Conservation (phyloP, 768 basidiomycete species). For the Steccherinum ochraceum region DNA sequence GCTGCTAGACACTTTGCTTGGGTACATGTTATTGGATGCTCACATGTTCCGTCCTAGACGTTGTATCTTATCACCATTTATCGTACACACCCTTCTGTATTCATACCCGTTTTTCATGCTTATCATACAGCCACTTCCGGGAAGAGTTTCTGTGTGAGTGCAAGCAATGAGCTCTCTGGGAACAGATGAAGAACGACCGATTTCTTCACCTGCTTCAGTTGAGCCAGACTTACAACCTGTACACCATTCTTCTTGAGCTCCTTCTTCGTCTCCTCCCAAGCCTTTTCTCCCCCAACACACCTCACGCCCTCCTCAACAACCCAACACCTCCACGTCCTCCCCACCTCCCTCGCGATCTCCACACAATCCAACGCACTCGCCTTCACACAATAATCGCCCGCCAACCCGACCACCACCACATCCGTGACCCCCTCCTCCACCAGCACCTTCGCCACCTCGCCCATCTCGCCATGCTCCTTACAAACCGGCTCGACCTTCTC, state of each 20-base stretch:
- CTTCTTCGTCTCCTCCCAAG: conserved; percentile 13
- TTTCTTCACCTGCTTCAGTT: conserved; percentile 17
- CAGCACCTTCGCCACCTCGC: conserved; percentile 40
- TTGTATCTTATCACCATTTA: neutral
- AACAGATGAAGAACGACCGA: no score
- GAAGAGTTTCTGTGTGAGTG: neutral
- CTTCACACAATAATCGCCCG: conserved; percentile 76
- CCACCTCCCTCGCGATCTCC: conserved; percentile 9
- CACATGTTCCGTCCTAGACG: neutral
- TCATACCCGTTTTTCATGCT: neutral
- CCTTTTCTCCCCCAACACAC: conserved; percentile 18
- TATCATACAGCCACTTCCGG: neutral
- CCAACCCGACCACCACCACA: conserved; percentile 61
- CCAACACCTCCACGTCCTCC: conserved; percentile 14
- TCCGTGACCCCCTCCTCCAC: conserved; percentile 40
- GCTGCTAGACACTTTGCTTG: no score
- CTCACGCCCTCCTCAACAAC: conserved; percentile 21
- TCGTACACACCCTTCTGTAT: no score
- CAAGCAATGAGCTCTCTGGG: no score
- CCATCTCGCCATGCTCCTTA: conserved; percentile 25
- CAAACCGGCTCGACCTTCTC: conserved; percentile 10
- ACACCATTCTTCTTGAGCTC: conserved; percentile 14
- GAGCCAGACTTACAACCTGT: conserved; percentile 14
- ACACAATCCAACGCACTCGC: conserved; percentile 43
- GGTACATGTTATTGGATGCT: no score